Evolutionary conservation across 768 basidiomycete genomes (phyloP).

Genomic region (Lactarius deliciosus): DNA sequence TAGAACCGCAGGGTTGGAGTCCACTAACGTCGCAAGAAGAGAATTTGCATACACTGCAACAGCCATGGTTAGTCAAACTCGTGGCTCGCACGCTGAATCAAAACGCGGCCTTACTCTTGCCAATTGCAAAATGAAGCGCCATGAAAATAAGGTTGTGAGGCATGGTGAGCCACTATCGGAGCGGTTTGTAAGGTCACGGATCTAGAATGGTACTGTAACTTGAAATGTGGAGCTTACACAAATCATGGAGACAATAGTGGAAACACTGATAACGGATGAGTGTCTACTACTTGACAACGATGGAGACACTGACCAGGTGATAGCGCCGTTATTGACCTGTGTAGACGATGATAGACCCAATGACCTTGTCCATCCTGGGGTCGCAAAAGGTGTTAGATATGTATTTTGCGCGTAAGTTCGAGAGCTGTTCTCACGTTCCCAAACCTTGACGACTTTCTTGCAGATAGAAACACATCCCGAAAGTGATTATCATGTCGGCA

Average conservation of each 20-base stretch:
- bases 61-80: neutral
- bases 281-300: neutral
- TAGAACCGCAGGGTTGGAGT: neutral
- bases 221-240: slow-evolving; percentile 19
- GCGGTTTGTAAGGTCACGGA: neutral
- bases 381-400: neutral
- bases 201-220: neutral
- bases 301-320: slow-evolving; percentile 26
- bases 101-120: slow-evolving; percentile 23
- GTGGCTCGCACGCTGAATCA: neutral
- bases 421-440: slow-evolving; percentile 22
- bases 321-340: slow-evolving; percentile 30
- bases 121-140: slow-evolving; percentile 29
- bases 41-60: slow-evolving; percentile 29
- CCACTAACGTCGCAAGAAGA: slow-evolving; percentile 28
- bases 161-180: slow-evolving; percentile 26
- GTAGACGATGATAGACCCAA: slow-evolving; percentile 28
- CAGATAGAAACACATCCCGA: slow-evolving; percentile 28
- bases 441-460: slow-evolving; percentile 29
- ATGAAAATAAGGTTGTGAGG: slow-evolving; percentile 28
- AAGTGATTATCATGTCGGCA: slow-evolving; percentile 27
- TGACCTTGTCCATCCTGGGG: slow-evolving; percentile 28
- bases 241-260: slow-evolving; percentile 28
- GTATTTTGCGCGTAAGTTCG: no score
- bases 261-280: slow-evolving; percentile 16